phyloP scores from a whole-genome alignment of 2,329 filamentous ascomycete species.

The Colletotrichum cuscutae region DNA sequence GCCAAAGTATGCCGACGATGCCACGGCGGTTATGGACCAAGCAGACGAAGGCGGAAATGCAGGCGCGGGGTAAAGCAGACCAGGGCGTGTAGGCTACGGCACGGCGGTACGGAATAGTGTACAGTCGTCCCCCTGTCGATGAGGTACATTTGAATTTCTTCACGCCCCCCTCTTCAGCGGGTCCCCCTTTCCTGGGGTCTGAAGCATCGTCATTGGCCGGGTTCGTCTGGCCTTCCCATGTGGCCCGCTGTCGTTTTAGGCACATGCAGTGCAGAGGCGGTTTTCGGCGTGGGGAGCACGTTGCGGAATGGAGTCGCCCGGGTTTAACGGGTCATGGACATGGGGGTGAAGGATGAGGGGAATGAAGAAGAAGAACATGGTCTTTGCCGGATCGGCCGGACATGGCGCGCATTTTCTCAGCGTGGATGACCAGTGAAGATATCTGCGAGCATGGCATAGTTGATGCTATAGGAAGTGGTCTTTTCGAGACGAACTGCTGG shows the following conservation, averaged over 20 bases:
- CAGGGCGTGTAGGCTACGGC: neutral
- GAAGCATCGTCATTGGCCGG: neutral
- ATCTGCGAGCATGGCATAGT: too few species aligned
- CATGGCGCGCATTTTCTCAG: neutral
- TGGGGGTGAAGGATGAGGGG: neutral
- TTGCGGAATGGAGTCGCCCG: conserved; percentile 18
- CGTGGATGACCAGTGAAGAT: neutral
- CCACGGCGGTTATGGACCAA: neutral
- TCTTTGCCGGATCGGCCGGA: conserved; percentile 9
- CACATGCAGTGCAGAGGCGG: neutral
- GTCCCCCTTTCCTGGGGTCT: neutral
- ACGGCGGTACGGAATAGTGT: neutral
- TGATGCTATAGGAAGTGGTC: neutral
- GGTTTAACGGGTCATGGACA: neutral
- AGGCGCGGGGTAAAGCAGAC: conserved; percentile 5
- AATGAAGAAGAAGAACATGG: neutral
- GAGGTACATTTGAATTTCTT: conserved; percentile 1
- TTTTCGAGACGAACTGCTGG: neutral
- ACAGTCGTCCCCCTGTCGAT: neutral
- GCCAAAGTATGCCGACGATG: neutral
- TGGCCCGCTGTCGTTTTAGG: neutral
- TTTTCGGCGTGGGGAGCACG: conserved; percentile 19
- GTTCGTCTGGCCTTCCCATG: neutral
- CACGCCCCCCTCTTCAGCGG: neutral
- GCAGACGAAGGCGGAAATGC: conserved; percentile 6